Conservation (phyloP, 2,329 filamentous ascomycete genomes). For the Ophiostoma angusticollis region DNA sequence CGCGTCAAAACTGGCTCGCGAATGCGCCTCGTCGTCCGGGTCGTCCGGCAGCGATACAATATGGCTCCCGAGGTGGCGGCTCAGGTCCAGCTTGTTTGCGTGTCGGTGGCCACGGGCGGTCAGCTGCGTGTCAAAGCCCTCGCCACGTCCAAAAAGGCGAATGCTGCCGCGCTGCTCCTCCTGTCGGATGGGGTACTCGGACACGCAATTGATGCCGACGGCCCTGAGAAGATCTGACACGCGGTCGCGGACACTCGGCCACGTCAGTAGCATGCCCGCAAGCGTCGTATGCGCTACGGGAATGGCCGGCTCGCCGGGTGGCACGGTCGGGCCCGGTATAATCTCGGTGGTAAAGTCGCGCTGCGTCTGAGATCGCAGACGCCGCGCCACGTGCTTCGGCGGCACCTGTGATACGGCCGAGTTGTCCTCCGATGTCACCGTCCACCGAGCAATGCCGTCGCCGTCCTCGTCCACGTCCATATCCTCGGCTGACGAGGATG, state of each 20-base stretch:
- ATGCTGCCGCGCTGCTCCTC: slow-evolving; percentile 65
- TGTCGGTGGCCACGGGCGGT: slow-evolving; percentile 23
- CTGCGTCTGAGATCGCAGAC: slow-evolving; percentile 23
- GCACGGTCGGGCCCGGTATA: slow-evolving; percentile 34
- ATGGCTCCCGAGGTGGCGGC: too few relatives aligned
- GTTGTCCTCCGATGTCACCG: too few relatives aligned
- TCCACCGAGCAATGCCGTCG: too few relatives aligned
- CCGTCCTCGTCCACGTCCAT: background rate
- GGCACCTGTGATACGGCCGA: too few relatives aligned
- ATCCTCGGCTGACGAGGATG: slow-evolving; percentile 10
- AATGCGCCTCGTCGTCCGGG: too few relatives aligned
- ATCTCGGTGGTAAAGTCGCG: slow-evolving; percentile 38
- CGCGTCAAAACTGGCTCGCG: too few relatives aligned
- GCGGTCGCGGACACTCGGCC: slow-evolving; percentile 54
- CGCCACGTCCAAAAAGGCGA: slow-evolving; percentile 65
- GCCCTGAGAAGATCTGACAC: slow-evolving; percentile 37
- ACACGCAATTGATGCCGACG: slow-evolving; percentile 41
- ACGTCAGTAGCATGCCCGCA: slow-evolving; percentile 68
- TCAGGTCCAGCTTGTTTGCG: slow-evolving; percentile 15
- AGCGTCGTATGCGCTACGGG: slow-evolving; percentile 80
- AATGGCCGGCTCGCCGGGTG: slow-evolving; percentile 53
- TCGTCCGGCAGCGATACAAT: too few relatives aligned
- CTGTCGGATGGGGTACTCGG: slow-evolving; percentile 62
- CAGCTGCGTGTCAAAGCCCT: slow-evolving; percentile 50
- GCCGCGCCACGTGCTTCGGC: slow-evolving; percentile 20